Evolutionary conservation across 495 filamentous ascomycete genomes (phyloP).

Genomic region (Lophiostoma macrostomum): DNA sequence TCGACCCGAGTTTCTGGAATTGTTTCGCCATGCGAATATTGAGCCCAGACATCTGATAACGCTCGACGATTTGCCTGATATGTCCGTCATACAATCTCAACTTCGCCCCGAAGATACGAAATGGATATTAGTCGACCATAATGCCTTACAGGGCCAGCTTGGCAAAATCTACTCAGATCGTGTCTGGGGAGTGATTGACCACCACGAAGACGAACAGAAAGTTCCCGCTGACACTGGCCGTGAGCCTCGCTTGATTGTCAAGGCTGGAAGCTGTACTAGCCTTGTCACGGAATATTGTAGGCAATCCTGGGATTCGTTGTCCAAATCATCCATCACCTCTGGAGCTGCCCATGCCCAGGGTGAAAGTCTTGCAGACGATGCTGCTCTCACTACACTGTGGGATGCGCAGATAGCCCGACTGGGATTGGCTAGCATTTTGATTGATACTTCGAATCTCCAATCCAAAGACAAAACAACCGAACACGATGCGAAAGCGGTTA

Average conservation of each 20-base stretch:
- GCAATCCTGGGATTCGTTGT: slow-evolving; percentile 53
- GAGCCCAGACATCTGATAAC: slow-evolving; percentile 44
- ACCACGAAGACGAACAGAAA: slow-evolving; percentile 77
- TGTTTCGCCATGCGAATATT: slow-evolving; percentile 45
- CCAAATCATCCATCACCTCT: slow-evolving; percentile 30
- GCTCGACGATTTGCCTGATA: slow-evolving; percentile 43
- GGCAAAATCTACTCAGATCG: slow-evolving; percentile 42
- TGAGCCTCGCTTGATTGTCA: slow-evolving; percentile 63
- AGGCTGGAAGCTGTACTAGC: slow-evolving; percentile 72
- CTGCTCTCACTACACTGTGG: slow-evolving; percentile 40
- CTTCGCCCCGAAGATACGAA: slow-evolving; percentile 43
- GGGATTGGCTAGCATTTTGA: slow-evolving; percentile 74
- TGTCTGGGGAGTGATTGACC: slow-evolving; percentile 81
- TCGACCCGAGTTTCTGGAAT: slow-evolving; percentile 68
- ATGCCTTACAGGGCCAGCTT: slow-evolving; percentile 61
- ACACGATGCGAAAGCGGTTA: slow-evolving; percentile 62
- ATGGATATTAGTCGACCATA: slow-evolving; percentile 87
- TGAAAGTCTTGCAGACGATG: slow-evolving; percentile 24
- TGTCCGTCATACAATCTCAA: slow-evolving; percentile 27
- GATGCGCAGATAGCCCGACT: slow-evolving; percentile 67
- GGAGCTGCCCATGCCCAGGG: slow-evolving; percentile 39
- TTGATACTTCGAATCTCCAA: slow-evolving; percentile 78
- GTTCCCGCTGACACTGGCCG: slow-evolving; percentile 49
- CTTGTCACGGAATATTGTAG: slow-evolving; percentile 65
- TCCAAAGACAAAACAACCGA: slow-evolving; percentile 69